Conservation (phyloP, 371 early-diverging fungal genomes). For the Neoconidiobolus thromboides region DNA sequence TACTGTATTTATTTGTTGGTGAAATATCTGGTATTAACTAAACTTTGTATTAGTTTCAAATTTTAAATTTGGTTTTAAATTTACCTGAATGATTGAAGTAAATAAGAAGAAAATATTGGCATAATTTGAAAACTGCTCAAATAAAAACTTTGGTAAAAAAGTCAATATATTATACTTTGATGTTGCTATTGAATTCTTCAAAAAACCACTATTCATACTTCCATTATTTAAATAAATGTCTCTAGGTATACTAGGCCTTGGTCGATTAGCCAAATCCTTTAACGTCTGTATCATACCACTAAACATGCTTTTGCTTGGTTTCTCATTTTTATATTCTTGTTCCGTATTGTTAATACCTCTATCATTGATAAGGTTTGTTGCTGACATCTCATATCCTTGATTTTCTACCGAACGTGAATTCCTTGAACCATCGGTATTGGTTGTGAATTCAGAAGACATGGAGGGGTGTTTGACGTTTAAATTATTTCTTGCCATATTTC, state of each 20-base stretch:
- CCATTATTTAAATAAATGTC: conserved; percentile 65
- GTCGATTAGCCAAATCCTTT: conserved; percentile 1
- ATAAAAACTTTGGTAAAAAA: conserved; percentile 85
- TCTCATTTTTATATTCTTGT: not conserved
- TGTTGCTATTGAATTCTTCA: conserved; percentile 70
- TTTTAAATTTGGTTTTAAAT: not conserved
- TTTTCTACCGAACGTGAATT: not conserved
- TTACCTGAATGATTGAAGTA: conserved; percentile 66
- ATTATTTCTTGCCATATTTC: not conserved
- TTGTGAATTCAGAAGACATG: not conserved
- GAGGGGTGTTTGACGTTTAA: not conserved
- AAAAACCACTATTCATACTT: conserved; percentile 52
- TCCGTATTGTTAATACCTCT: not conserved
- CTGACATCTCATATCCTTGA: not conserved
- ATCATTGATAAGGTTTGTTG: not conserved
- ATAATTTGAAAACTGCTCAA: conserved; percentile 85
- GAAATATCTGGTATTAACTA: conserved; percentile 72
- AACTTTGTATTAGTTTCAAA: not conserved
- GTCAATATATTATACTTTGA: conserved; percentile 74
- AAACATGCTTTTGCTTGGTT: not conserved
- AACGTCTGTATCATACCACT: not conserved
- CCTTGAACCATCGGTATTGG: too few species aligned
- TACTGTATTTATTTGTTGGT: conserved; percentile 71
- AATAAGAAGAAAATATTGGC: conserved; percentile 92
- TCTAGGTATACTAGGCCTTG: conserved; percentile 26